Percentiles rank a stretch among this genome's conserved stretches.
Evolutionary conservation across 2,329 filamentous ascomycete species (phyloP).

Genomic region (Fusarium sp.): DNA sequence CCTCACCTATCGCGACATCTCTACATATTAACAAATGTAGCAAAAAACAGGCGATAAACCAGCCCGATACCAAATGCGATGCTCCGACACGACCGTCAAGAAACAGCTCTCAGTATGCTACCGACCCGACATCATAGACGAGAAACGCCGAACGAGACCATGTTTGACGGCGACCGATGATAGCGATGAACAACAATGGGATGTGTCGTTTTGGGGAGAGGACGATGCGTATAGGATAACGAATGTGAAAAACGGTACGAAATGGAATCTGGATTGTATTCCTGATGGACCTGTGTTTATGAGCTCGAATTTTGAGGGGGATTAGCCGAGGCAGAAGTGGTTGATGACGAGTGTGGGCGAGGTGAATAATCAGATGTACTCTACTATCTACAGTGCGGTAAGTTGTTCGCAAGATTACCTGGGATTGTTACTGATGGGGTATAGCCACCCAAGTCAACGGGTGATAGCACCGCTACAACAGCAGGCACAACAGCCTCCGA

Average conservation of each 20-base stretch:
- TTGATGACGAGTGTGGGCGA: conserved; percentile 48
- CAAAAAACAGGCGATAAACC: conserved; percentile 44
- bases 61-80: conserved; percentile 51
- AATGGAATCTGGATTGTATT: conserved; percentile 51
- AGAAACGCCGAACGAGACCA: conserved; percentile 45
- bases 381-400: conserved; percentile 45
- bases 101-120: conserved; percentile 51
- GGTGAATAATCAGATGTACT: conserved; percentile 51
- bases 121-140: conserved; percentile 35
- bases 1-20: too few species aligned
- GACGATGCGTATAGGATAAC: conserved; percentile 47
- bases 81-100: conserved; percentile 43
- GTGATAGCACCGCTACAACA: neutral
- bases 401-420: rapidly evolving
- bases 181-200: conserved; percentile 50
- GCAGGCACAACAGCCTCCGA: neutral
- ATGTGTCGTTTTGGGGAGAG: conserved; percentile 47
- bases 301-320: conserved; percentile 42
- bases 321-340: conserved; percentile 52
- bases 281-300: conserved; percentile 49
- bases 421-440: neutral
- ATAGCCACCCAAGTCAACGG: conserved; percentile 14
- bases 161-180: conserved; percentile 47
- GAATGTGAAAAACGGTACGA: conserved; percentile 51
- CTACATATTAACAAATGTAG: conserved; percentile 19